phyloP scores from a whole-genome alignment of 139 green algal species.

The Haematococcus lacustris region DNA sequence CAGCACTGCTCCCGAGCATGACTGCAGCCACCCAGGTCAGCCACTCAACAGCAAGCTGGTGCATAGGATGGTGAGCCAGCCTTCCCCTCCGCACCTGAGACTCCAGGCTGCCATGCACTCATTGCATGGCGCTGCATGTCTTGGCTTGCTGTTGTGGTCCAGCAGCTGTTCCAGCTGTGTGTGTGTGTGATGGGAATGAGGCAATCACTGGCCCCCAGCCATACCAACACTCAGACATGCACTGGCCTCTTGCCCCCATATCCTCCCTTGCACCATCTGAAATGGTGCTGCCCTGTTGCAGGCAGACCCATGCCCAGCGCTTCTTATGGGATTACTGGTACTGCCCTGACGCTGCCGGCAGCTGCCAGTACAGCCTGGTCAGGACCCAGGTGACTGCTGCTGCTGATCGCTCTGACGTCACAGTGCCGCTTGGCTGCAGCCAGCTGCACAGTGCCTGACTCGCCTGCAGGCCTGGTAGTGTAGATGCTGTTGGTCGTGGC shows the following conservation, averaged over 20 bases:
- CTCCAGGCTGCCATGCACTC: too few species aligned
- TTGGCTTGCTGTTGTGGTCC: neutral
- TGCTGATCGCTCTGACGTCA: too few species aligned
- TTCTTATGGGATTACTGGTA: slow-evolving; percentile 50
- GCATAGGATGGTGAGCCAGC: too few species aligned
- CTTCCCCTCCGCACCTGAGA: too few species aligned
- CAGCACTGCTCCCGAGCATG: too few species aligned
- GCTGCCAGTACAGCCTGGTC: slow-evolving; percentile 68
- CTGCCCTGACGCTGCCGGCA: slow-evolving; percentile 39
- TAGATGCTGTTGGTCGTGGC: too few species aligned
- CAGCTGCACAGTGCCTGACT: too few species aligned
- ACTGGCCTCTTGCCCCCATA: neutral
- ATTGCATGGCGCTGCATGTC: neutral
- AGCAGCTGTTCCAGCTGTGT: neutral
- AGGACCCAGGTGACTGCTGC: slow-evolving; percentile 33
- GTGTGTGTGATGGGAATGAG: neutral
- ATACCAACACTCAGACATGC: neutral
- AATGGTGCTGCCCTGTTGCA: neutral
- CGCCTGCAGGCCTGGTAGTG: too few species aligned
- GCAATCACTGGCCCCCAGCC: neutral
- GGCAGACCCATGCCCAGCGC: slow-evolving; percentile 34
- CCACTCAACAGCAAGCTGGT: too few species aligned
- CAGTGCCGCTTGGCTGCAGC: too few species aligned
- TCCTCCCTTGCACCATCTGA: neutral
- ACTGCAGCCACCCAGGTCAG: too few species aligned